phyloP scores from a whole-genome alignment of 352 stramenopile genomes.

The Globisporangium barbulae region DNA sequence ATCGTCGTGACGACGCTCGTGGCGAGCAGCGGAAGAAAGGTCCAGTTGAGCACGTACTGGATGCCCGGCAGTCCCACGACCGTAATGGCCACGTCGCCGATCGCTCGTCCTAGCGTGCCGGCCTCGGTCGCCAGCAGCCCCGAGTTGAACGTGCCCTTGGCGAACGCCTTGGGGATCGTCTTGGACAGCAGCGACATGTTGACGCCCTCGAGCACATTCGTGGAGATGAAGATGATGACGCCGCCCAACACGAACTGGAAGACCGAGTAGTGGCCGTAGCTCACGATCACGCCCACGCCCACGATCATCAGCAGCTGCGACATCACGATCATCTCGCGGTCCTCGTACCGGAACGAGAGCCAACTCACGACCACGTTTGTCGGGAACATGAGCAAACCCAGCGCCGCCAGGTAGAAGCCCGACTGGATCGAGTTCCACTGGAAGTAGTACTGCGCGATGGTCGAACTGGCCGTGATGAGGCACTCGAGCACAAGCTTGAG shows the following conservation, averaged over 20 bases:
- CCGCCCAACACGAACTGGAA: conserved; percentile 85
- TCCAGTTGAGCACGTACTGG: conserved; percentile 84
- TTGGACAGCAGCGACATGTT: conserved; percentile 93
- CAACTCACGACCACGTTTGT: conserved; percentile 89
- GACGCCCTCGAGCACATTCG: conserved; percentile 92
- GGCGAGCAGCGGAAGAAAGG: conserved; percentile 63
- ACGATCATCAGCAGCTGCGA: conserved; percentile 87
- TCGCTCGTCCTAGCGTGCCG: conserved; percentile 86
- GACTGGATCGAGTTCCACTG: conserved; percentile 81
- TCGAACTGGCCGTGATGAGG: conserved; percentile 80
- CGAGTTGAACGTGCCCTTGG: conserved; percentile 93
- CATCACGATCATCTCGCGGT: conserved; percentile 89
- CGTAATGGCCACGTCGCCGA: conserved; percentile 86
- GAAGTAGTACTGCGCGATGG: conserved; percentile 90
- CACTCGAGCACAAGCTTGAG: conserved; percentile 92
- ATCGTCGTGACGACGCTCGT: conserved; percentile 56
- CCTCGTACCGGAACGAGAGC: conserved; percentile 88
- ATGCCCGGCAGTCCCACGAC: conserved; percentile 76
- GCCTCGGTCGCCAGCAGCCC: conserved; percentile 92
- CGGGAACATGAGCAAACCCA: conserved; percentile 91
- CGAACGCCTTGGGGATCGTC: conserved; percentile 91
- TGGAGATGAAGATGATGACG: conserved; percentile 91
- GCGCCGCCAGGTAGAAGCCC: conserved; percentile 84
- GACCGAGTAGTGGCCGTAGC: conserved; percentile 82
- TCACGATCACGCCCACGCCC: conserved; percentile 86